A percentile compares a stretch with the other conserved stretches of the same genome.
Evolutionary conservation across 371 early-diverging fungal genomes (phyloP).

Genomic region (Syncephalastrum racemosum): DNA sequence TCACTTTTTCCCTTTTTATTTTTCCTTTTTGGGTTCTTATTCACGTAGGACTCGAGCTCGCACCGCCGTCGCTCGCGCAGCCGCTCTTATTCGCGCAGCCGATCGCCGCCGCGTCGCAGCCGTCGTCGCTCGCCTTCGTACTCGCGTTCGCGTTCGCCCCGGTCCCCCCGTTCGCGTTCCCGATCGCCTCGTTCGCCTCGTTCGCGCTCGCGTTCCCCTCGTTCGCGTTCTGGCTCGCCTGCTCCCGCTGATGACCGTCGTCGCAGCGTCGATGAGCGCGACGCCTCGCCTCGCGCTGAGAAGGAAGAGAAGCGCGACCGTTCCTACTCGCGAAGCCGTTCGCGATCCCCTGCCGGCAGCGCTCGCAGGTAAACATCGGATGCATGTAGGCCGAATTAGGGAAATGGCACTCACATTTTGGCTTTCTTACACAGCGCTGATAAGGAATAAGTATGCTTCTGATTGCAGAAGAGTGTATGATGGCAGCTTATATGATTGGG

Average conservation of each 20-base stretch:
- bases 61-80: conserved; percentile 34
- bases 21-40: not conserved
- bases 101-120: conserved; percentile 41
- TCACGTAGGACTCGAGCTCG: conserved; percentile 35
- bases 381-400: conserved; percentile 1
- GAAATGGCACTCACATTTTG: not conserved
- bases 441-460: too few relatives aligned
- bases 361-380: conserved; percentile 18
- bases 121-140: conserved; percentile 31
- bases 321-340: conserved; percentile 43
- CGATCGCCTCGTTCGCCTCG: conserved; percentile 12
- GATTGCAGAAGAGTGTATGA: conserved; percentile 1
- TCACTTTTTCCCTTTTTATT: not conserved
- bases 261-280: conserved; percentile 19
- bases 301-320: conserved; percentile 17
- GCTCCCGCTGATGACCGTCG: conserved; percentile 26
- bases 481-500: too few relatives aligned
- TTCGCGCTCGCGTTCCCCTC: conserved; percentile 41
- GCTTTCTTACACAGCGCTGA: too few relatives aligned
- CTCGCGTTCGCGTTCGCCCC: conserved; percentile 18
- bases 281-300: too few relatives aligned
- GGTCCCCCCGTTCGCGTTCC: conserved; percentile 25
- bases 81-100: conserved; percentile 38
- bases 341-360: conserved; percentile 43
- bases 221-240: conserved; percentile 23